Percentiles rank a stretch among this genome's conserved stretches.
phyloP scores from a whole-genome alignment of 2,329 filamentous ascomycete genomes.

The Lachnellula cervina region DNA sequence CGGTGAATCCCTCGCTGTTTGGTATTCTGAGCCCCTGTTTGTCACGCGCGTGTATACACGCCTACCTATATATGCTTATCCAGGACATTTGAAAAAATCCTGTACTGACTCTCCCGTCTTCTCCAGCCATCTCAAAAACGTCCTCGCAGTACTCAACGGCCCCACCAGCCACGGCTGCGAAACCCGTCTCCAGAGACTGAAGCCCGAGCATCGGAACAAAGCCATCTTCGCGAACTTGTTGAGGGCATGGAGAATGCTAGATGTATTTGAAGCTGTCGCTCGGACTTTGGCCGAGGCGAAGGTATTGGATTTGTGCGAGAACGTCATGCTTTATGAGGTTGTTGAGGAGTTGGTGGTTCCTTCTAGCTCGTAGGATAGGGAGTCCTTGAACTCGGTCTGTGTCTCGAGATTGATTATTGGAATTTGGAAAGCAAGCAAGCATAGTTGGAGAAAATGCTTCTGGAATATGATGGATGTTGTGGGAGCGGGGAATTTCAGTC shows the following conservation, averaged over 20 bases:
- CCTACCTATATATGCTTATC: not conserved
- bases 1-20: not conserved
- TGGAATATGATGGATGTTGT: no score
- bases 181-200: not conserved
- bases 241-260: not conserved
- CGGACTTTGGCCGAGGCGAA: not conserved
- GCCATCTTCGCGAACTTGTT: not conserved
- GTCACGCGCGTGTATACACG: no score
- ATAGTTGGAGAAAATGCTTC: no score
- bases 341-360: no score
- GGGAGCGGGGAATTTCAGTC: no score
- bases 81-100: not conserved
- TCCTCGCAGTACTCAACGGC: not conserved
- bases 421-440: no score
- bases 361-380: no score
- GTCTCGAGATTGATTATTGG: no score
- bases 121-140: not conserved
- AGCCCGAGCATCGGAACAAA: not conserved
- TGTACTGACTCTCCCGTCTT: not conserved
- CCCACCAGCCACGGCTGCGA: not conserved
- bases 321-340: no score
- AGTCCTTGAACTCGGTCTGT: no score
- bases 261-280: not conserved
- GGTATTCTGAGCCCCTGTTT: not conserved
- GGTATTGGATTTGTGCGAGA: not conserved